Evolutionary conservation across 2,329 filamentous ascomycete genomes (phyloP), one percentile per base, ranked within the genome.

Genomic region (Cercospora sp.): DNA sequence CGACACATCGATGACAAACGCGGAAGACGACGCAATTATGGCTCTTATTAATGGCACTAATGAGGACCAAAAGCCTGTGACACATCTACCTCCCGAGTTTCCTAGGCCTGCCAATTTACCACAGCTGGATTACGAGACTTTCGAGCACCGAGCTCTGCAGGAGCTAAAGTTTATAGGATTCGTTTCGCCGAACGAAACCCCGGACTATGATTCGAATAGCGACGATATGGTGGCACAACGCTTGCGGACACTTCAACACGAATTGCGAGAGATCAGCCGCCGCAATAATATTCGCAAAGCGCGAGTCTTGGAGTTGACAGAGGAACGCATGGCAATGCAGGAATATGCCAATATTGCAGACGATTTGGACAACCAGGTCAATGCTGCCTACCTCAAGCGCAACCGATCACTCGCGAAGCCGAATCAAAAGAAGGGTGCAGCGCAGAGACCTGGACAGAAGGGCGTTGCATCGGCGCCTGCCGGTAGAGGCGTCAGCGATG

Each of bases 331-430:
- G 88, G 95, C 95, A 0, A 90, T 95, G 81, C 95, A 99, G 78
- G 95, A 99, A 79, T 99, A 97, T 83, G 91, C 90, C 79, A 97
- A 93, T 66, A 99, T 99, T 74, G 90, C 96, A 61, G 95, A 99
- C 78, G 95, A 99, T 79, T 89, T 99, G 24, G 95, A 99, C 83
- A 89, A 90, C 51, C 95, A 98, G 78, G 93, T 98, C 51, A 94
- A 98, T 77, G 90, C 92, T 62, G 94, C 95, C 3, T 99, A 98
- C 77, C 89, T 97, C 55, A 99, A 99, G 82, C 91, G 95, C 26
- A 98, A 94, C 30, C 89, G 95, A 90, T 98, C 81, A 26, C 68
- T 73, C 92, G 94, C 79, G 96, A 98, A 83, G 93, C 89, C 80
- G 80, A 97, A 97, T 82, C 90, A 93, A 66, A 84, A 85, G 32